phyloP scores from a whole-genome alignment of 352 stramenopile genomes.

The Globisporangium orthogonon region DNA sequence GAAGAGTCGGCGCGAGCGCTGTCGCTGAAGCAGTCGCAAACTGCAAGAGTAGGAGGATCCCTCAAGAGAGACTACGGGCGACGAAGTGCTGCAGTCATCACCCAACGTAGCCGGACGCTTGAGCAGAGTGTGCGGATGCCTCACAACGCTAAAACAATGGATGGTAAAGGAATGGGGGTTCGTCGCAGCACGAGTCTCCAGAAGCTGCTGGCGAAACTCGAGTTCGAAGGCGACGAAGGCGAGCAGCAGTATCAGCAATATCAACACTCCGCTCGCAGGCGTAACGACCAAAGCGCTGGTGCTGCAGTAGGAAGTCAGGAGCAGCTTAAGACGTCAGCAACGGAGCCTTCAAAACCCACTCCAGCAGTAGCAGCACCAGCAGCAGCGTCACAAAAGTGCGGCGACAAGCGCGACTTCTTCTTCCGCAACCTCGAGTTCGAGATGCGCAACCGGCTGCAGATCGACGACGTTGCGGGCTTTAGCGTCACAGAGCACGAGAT shows the following conservation, averaged over 20 bases:
- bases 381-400: conserved; percentile 38
- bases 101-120: background rate
- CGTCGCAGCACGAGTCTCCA: conserved; percentile 47
- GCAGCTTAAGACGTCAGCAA: background rate
- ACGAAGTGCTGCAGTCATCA: background rate
- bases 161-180: conserved; percentile 19
- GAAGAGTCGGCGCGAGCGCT: conserved; percentile 1
- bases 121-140: background rate
- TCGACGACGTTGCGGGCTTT: conserved; percentile 73
- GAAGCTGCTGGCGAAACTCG: conserved; percentile 39
- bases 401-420: conserved; percentile 83
- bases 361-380: too few relatives aligned
- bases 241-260: conserved; percentile 7
- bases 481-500: conserved; percentile 81
- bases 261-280: background rate
- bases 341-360: background rate
- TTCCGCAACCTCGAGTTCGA: conserved; percentile 71
- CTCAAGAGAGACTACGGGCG: background rate
- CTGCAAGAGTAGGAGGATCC: background rate
- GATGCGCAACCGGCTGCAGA: conserved; percentile 56
- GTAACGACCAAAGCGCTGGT: conserved; percentile 3
- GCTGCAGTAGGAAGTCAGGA: background rate
- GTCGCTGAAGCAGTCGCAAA: background rate
- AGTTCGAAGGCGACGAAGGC: conserved; percentile 24
- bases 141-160: conserved; percentile 1